These are phyloP conservation scores for Cordyceps javanica DNA, from an alignment of 2,329 filamentous ascomycete species.

Conservation along the genomic window DNA sequence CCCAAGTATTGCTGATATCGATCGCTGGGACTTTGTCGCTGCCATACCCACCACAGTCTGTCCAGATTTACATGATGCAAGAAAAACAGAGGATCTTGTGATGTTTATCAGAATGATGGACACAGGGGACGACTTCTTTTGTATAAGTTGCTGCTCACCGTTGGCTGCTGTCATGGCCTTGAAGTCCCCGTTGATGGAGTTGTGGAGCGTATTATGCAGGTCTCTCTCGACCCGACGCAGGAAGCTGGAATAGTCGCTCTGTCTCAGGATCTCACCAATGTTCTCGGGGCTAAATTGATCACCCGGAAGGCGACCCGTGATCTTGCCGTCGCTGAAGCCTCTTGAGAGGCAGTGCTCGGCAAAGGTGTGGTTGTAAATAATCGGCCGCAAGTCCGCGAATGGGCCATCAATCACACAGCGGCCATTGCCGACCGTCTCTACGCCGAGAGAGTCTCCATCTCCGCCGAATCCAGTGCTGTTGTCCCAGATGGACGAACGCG, in stretches of 20 bases:
- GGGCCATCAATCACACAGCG: slow-evolving; percentile 15
- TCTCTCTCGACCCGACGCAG: neutral
- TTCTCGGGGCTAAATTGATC: neutral
- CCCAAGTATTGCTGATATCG: neutral
- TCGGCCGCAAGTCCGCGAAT: slow-evolving; percentile 14
- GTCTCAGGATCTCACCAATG: neutral
- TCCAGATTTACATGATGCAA: neutral
- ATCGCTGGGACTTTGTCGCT: neutral
- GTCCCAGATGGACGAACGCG: slow-evolving; percentile 15
- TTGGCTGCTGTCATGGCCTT: neutral
- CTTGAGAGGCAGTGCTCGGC: slow-evolving; percentile 10
- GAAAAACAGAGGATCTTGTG: neutral
- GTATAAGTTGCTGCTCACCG: no score
- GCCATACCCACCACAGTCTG: neutral
- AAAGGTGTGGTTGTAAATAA: slow-evolving; percentile 12
- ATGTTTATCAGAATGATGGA: neutral
- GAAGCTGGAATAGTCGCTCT: neutral
- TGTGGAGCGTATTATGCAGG: neutral
- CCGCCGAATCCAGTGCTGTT: slow-evolving; percentile 14
- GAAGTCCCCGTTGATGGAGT: neutral
- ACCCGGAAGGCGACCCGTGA: neutral
- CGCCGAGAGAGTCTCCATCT: slow-evolving; percentile 9
- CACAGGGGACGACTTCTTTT: no score
- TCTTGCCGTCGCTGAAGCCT: neutral
- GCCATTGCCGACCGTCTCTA: slow-evolving; percentile 10